A percentile compares a stretch with the other conserved stretches of the same genome.
phyloP scores from a whole-genome alignment of 768 basidiomycete genomes.

The Auriscalpium microsporum region DNA sequence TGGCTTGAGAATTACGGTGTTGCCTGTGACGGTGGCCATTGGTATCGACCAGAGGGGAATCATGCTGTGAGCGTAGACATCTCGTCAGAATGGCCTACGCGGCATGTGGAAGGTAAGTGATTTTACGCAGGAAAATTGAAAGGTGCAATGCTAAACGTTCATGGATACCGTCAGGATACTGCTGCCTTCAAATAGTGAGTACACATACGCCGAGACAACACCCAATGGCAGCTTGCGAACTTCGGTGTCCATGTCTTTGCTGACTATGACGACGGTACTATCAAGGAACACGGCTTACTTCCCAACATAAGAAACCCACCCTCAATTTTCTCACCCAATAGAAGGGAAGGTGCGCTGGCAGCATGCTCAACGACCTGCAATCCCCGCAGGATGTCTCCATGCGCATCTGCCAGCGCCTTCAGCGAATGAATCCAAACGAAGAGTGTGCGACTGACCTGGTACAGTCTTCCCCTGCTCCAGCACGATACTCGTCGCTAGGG shows the following conservation, averaged over 20 bases:
- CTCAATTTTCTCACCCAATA: conserved; percentile 91
- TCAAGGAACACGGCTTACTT: background rate
- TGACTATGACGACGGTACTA: conserved; percentile 39
- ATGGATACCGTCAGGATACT: background rate
- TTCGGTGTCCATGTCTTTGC: conserved; percentile 95
- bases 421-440: background rate
- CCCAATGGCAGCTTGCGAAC: conserved; percentile 79
- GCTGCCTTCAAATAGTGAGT: background rate
- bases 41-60: conserved; percentile 96
- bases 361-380: conserved; percentile 84
- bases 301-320: conserved; percentile 34
- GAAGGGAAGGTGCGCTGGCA: conserved; percentile 68
- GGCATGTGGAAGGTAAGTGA: conserved; percentile 5
- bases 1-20: conserved; percentile 91
- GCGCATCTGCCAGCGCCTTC: conserved; percentile 55
- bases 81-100: background rate
- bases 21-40: conserved; percentile 83
- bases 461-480: conserved; percentile 95
- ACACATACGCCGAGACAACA: conserved; percentile 59
- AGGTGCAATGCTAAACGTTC: conserved; percentile 54
- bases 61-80: conserved; percentile 46
- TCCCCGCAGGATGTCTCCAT: conserved; percentile 89
- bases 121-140: conserved; percentile 86
- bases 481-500: conserved; percentile 82
- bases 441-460: conserved; percentile 43